Conservation (phyloP, 2,329 filamentous ascomycete genomes). For the Talaromyces sp. region DNA sequence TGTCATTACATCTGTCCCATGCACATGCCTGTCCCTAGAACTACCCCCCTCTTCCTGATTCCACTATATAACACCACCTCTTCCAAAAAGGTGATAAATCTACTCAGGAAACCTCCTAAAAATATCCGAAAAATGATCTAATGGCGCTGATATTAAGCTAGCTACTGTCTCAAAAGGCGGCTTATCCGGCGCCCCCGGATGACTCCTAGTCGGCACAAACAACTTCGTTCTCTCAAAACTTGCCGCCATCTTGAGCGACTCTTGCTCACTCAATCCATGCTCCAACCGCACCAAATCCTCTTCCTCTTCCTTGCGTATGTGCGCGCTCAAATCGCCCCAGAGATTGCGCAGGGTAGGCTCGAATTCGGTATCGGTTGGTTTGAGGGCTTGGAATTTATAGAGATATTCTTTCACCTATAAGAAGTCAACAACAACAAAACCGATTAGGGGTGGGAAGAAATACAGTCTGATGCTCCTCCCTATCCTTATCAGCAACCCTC, state of each 20-base stretch:
- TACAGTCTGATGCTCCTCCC: constrained; percentile 18
- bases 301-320: constrained; percentile 50
- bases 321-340: constrained; percentile 41
- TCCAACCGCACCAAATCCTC: constrained; percentile 49
- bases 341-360: constrained; percentile 41
- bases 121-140: constrained; percentile 53
- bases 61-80: not conserved
- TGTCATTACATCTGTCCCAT: too few species aligned
- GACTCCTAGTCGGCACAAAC: constrained; percentile 42
- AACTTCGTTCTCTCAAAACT: constrained; percentile 50
- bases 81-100: too few species aligned
- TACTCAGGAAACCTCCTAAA: constrained; percentile 51
- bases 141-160: constrained; percentile 51
- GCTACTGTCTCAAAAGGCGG: constrained; percentile 54
- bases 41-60: not conserved
- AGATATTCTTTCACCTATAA: constrained; percentile 49
- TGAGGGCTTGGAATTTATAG: constrained; percentile 47
- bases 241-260: constrained; percentile 36
- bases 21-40: not conserved
- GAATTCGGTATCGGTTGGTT: constrained; percentile 39
- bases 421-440: not conserved
- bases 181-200: constrained; percentile 44
- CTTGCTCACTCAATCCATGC: constrained; percentile 30
- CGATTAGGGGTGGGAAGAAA: not conserved
- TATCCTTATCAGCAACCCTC: constrained; percentile 44